Evolutionary conservation across 768 basidiomycete genomes (phyloP), one percentile per base, ranked within the genome.

Genomic region (Tricholomella constricta): DNA sequence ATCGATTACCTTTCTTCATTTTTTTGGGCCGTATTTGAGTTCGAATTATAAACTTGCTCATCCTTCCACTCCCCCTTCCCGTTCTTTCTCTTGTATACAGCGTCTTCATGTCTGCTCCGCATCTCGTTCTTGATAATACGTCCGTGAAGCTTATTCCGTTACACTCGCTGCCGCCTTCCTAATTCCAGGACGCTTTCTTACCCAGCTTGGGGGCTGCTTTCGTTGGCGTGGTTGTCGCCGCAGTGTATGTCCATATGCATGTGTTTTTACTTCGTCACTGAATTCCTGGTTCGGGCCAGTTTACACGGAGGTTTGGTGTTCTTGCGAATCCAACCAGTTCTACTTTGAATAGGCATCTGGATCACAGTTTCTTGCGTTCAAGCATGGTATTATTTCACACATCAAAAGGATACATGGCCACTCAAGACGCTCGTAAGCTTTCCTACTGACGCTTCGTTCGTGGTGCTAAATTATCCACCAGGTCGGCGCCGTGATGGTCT

Each of bases 171-270:
- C 10, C n/a, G 19, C 15, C 29, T 52, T 37, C 27, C 20, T 32
- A 22, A 29, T 25, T 2, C 40, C 34, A 12, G 17, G n/a, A 34
- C 26, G 47, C 52, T 12, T 17, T 45, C 19, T 40, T n/a, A n/a
- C n/a, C n/a, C n/a, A 83, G 80, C 22, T 56, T 79, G 31, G 83
- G 83, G 19, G 78, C 79, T 35, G 72, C 77, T 27, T 74, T 78
- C 40, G 65, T 83, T 25, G 83, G 82, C 3, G 70, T 80, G 17
- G 62, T 83, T 11, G 41, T 78, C 15, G 78, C 82, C 11, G 77
- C 74, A 14, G 58, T 62, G 83, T 83, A 53, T 65, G 80, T 71
- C 11, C n/a, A 22, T 51, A 4, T 20, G 38, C 19, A 26, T 20
- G 6, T 20, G 34, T 46, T 15, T 38, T 11, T 25, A 25, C 45